Evolutionary conservation across 345 rosid species (phyloP).

Genomic region (Triadica sebifera): DNA sequence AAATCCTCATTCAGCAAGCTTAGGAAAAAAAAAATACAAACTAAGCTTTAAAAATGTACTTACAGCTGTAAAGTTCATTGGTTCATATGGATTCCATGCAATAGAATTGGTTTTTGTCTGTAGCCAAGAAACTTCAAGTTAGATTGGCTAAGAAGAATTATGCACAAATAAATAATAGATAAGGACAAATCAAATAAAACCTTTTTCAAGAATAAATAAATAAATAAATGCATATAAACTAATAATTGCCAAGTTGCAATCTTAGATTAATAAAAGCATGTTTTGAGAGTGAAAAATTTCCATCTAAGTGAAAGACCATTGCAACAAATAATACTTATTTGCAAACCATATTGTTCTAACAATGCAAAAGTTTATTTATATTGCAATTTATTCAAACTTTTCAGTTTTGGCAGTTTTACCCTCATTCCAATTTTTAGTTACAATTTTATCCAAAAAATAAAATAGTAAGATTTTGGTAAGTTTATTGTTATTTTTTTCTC

Average conservation of each 20-base stretch:
- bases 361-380: background rate
- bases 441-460: background rate
- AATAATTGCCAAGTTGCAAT: background rate
- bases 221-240: background rate
- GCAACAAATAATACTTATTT: background rate
- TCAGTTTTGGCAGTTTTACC: background rate
- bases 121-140: conserved; percentile 17
- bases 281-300: background rate
- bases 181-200: background rate
- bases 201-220: background rate
- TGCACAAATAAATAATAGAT: background rate
- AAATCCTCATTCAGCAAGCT: background rate
- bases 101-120: conserved; percentile 91
- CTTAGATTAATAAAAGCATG: background rate
- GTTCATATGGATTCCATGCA: conserved; percentile 99
- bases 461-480: background rate
- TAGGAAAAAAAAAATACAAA: too few species aligned
- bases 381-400: background rate
- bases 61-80: conserved; percentile 95
- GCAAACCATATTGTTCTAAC: background rate
- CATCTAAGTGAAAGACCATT: background rate
- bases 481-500: background rate
- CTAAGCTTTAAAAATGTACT: conserved; percentile 32
- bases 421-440: background rate
- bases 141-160: background rate